Percentiles rank a stretch among this genome's conserved stretches.
phyloP scores from a whole-genome alignment of 148 eudicot species.

The Camellia lanceoleosa region DNA sequence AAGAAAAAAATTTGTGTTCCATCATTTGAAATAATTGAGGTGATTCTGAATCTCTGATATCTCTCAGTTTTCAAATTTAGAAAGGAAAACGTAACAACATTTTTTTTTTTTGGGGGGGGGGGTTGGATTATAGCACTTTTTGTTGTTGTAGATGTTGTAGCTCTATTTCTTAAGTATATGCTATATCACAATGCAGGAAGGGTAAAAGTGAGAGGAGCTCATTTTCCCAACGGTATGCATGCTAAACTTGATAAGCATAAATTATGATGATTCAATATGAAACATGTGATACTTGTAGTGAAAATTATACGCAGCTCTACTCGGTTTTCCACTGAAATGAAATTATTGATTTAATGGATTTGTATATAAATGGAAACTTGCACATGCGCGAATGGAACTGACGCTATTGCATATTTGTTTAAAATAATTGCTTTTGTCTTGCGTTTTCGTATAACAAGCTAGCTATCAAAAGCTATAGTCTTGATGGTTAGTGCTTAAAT shows the following conservation, averaged over 20 bases:
- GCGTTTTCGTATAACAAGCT: background rate
- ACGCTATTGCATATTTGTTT: background rate
- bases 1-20: too few relatives aligned
- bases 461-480: background rate
- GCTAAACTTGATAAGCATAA: background rate
- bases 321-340: background rate
- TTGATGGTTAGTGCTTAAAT: background rate
- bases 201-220: constrained; percentile 9
- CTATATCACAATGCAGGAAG: constrained; percentile 20
- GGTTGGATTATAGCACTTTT: too few relatives aligned
- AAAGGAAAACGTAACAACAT: too few relatives aligned
- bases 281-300: background rate
- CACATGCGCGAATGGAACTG: background rate
- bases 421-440: background rate
- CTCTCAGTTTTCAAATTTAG: too few relatives aligned
- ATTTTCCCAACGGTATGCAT: constrained; percentile 7
- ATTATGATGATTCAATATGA: background rate
- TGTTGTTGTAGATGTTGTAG: too few relatives aligned
- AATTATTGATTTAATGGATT: background rate
- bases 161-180: background rate
- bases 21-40: too few relatives aligned
- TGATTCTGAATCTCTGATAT: too few relatives aligned
- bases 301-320: background rate
- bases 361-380: background rate
- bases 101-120: too few relatives aligned